Base-by-base conservation (phyloP, 2,329 filamentous ascomycete species). In the Thielaviopsis populi region DNA sequence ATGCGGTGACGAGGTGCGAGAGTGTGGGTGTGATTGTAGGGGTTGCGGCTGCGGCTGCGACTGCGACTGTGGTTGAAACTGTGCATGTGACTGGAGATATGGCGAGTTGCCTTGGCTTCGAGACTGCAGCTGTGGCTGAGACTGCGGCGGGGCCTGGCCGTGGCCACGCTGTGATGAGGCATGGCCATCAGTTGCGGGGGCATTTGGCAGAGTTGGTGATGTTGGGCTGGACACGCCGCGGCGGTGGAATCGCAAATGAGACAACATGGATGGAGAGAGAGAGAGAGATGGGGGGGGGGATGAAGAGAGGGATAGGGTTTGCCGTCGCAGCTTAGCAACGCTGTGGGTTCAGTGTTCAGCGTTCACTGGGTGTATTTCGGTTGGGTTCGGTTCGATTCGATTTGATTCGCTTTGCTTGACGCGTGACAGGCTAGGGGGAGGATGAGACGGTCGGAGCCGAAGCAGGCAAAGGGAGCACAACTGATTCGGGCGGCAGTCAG, bases 171-270 rank as follows among this genome's bases (percentile, higher is more conserved):
- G 64, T 15, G 58, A 60, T n/a, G 64, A 43, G 11, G 59, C 17
- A 17, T 46, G 59, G n/a, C 46, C 56, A 33, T 63, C 64, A 17
- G 56, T n/a, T 17, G 24, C 59, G 24, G 59, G 58, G 5, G 42
- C 37, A 19, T 54, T 48, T 75, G 70, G 64, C 76, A 77, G 64
- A 30, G 76, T 70, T 4, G 81, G 80, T 41, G 81, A 82, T 27
- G 77, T 75, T 66, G 81, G 80, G 73, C 78, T 81, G 63, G 80
- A 83, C 68, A 77, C 76, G 59, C 75, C 80, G 69, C 80, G 79
- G 69, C 81, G 79, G 69, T 83, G 81, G 72, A 83, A 83, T 69
- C 80, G 80, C 59, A 83, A 75, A 72, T 80, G 77, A 68, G 78
- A 80, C 62, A 80, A 74, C 79, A 81, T 80, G 53, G n/a, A 27